A percentile compares a stretch with the other conserved stretches of the same genome.
Evolutionary conservation across 2,329 filamentous ascomycete species (phyloP).

Genomic region (Cadophora malorum): DNA sequence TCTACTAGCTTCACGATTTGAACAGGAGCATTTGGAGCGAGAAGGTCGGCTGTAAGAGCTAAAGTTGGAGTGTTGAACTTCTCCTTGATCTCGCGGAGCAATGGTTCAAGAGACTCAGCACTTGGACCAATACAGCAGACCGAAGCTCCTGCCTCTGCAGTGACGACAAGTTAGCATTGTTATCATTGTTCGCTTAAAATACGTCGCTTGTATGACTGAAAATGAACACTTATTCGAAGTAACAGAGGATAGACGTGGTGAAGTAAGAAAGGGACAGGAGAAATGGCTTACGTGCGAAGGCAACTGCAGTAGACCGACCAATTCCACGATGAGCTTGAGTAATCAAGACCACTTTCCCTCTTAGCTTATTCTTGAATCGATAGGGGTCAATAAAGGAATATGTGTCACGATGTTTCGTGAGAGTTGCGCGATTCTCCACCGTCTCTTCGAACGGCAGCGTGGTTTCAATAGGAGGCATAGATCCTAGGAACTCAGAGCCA

Average conservation of each 20-base stretch:
- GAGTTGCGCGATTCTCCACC: slow-evolving; percentile 27
- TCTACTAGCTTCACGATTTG: slow-evolving; percentile 25
- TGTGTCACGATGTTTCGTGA: slow-evolving; percentile 58
- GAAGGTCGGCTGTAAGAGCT: slow-evolving; percentile 30
- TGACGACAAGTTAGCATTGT: background rate
- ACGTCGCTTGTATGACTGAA: background rate
- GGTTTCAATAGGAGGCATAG: slow-evolving; percentile 16
- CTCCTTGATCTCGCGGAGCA: slow-evolving; percentile 34
- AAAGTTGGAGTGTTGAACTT: slow-evolving; percentile 33
- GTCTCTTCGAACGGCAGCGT: slow-evolving; percentile 8
- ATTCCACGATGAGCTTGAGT: slow-evolving; percentile 48
- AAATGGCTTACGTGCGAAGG: slow-evolving; percentile 41
- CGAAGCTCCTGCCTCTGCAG: slow-evolving; percentile 41
- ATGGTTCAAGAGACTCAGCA: slow-evolving; percentile 29
- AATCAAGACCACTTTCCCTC: slow-evolving; percentile 46
- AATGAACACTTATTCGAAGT: background rate
- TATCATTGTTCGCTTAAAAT: background rate
- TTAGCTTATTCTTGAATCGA: slow-evolving; percentile 33
- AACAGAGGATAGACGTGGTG: background rate
- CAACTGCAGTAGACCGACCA: slow-evolving; percentile 46
- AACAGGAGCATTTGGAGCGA: slow-evolving; percentile 26
- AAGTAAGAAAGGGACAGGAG: background rate
- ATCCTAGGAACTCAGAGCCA: slow-evolving; percentile 17
- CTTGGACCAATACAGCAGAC: slow-evolving; percentile 37
- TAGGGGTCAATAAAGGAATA: slow-evolving; percentile 45